phyloP scores from a whole-genome alignment of 345 rosid species.

The Jatropha curcas region DNA sequence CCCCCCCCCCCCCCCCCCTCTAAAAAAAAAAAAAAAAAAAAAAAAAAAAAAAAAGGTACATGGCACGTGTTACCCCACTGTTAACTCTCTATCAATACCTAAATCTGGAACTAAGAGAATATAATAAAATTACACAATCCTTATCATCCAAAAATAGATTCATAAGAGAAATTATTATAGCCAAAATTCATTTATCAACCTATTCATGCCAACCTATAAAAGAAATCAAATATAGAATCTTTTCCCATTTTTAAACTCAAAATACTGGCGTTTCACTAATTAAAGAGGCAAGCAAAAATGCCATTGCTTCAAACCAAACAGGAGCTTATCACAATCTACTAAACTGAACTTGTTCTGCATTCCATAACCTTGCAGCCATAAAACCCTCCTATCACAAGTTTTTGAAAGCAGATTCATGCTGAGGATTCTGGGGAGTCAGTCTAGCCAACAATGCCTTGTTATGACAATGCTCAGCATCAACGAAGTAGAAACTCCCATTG shows the following conservation, averaged over 20 bases:
- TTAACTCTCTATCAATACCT: too few relatives aligned
- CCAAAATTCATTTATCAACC: background rate
- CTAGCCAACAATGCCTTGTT: constrained; percentile 91
- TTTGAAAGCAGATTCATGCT: constrained; percentile 78
- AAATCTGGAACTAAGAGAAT: too few relatives aligned
- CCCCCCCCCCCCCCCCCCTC: too few relatives aligned
- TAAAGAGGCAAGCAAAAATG: background rate
- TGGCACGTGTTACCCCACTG: too few relatives aligned
- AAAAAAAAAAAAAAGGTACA: too few relatives aligned
- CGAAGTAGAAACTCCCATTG: constrained; percentile 64
- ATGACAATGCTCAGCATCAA: constrained; percentile 76
- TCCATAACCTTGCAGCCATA: background rate
- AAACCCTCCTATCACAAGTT: constrained; percentile 48
- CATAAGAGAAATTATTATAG: background rate
- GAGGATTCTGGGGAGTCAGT: constrained; percentile 62
- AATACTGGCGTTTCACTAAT: background rate
- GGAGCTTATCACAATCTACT: background rate
- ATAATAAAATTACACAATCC: too few relatives aligned
- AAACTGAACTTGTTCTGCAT: background rate
- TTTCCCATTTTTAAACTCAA: background rate
- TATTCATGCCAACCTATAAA: background rate
- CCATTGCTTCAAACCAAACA: background rate
- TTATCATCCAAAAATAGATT: too few relatives aligned
- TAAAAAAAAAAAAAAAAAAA: too few relatives aligned
- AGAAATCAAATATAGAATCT: background rate